Base-by-base conservation (phyloP, 371 early-diverging fungal species). In the Funneliformis caledonium region DNA sequence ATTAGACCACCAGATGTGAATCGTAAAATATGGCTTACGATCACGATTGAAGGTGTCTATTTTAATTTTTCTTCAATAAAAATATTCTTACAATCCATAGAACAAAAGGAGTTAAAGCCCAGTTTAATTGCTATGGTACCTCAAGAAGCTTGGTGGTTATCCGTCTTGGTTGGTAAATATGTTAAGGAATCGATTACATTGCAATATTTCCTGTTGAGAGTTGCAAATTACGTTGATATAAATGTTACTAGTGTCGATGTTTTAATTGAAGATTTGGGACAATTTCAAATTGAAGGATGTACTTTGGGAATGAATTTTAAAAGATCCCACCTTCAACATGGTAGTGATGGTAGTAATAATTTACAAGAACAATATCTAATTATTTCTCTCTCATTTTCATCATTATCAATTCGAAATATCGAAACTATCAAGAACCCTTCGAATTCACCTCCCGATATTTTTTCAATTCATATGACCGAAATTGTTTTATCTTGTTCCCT, bases 61-160 rank as follows among this genome's bases (percentile, higher is more conserved):
- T 19, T 78, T 31, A 22, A 43, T n/a, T 31, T 77, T 16, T 77
- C 77, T 47, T 50, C 69, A 4, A 19, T 78, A 50, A 67, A 68
- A 33, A 22, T 78, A 12, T 68, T 78, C 22, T 22, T 48, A 9
- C 42, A 45, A 43, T 0, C 65, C 37, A 37, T 37, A 11, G n/a
- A 50, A 31, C 12, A 37, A 33, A n/a, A 33, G 56, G 37, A 10
- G 0, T 14, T 22, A 22, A 50, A 52, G n/a, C 19, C 43, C 33
- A 78, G 69, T 68, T 50, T 78, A 50, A 68, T 68, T 16, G 12
- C 62, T 14, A 59, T 14, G 0, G 69, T 78, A 48, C 78, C 50
- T 16, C 67, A 67, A 56, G 50, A 78, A 56, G 78, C 78, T 14
- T 78, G 78, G 78, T 78, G 78, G 78, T 78, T 69, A 33, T 78